These are phyloP conservation scores for Lodderomyces margitis DNA, from an alignment of 1,139 yeast genomes.

Conservation along the genomic window DNA sequence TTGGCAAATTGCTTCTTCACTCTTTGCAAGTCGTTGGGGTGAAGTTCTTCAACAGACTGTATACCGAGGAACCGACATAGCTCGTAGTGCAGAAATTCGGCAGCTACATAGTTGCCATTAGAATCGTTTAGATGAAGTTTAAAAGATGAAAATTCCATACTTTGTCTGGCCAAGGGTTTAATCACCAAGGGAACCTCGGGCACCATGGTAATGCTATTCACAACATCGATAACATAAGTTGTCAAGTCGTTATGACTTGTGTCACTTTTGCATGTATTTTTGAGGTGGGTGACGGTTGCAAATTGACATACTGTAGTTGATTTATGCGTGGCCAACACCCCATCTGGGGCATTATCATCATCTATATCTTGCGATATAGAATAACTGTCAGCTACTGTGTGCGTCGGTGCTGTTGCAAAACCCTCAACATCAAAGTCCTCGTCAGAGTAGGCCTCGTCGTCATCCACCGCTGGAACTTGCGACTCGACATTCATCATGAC, in stretches of 20 bases:
- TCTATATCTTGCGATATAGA: constrained; percentile 1
- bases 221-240: not conserved
- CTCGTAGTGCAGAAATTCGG: not conserved
- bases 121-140: not conserved
- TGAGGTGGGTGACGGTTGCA: constrained; percentile 1
- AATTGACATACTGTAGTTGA: not conserved
- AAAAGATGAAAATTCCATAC: not conserved
- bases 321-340: not conserved
- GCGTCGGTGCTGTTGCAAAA: not conserved
- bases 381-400: too few species aligned
- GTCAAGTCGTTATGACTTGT: not conserved
- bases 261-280: not conserved
- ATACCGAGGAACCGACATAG: not conserved
- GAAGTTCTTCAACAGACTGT: not conserved
- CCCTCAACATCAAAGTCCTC: not conserved
- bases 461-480: constrained; percentile 1
- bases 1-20: not conserved
- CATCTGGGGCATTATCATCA: not conserved
- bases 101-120: not conserved
- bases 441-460: not conserved
- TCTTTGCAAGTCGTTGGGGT: not conserved
- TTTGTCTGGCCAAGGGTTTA: not conserved
- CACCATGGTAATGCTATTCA: not conserved
- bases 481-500: not conserved
- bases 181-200: constrained; percentile 1